Percentiles rank a stretch among this genome's conserved stretches.
Evolutionary conservation across 441 rosid species (phyloP).

Genomic region (Rhodomyrtus psidioides): DNA sequence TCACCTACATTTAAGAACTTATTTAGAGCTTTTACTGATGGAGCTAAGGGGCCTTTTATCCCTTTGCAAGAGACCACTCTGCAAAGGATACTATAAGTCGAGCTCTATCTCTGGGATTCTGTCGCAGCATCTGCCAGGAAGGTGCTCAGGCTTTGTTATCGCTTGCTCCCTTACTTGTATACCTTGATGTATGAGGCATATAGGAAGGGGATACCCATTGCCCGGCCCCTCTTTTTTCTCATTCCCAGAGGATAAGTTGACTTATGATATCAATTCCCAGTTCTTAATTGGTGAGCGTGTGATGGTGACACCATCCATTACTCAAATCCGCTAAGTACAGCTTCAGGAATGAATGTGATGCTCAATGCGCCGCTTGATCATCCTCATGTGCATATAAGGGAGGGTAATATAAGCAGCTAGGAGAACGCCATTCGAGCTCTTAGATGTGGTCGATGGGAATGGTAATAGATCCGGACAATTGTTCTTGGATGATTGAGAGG

Average conservation of each 20-base stretch:
- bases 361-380: conserved; percentile 27
- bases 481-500: conserved; percentile 68
- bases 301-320: conserved; percentile 51
- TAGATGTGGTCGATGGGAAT: conserved; percentile 34
- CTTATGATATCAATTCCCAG: conserved; percentile 1
- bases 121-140: not conserved
- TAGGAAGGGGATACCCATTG: not conserved
- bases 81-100: not conserved
- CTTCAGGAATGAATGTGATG: not conserved
- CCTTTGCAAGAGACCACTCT: conserved; percentile 2
- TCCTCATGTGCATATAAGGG: conserved; percentile 49
- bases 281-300: conserved; percentile 51
- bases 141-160: not conserved
- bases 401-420: conserved; percentile 53
- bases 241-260: not conserved
- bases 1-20: not conserved
- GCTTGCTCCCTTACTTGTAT: not conserved
- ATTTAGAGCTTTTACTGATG: not conserved
- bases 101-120: not conserved
- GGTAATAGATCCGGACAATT: conserved; percentile 41
- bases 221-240: not conserved
- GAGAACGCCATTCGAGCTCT: conserved; percentile 40
- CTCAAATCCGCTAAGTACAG: conserved; percentile 20
- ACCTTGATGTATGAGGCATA: not conserved
- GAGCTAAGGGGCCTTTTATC: conserved; percentile 5